Evolutionary conservation across 2,329 filamentous ascomycete species (phyloP), one percentile per base, ranked within the genome.

Genomic region (Ambrosiella beaveri): DNA sequence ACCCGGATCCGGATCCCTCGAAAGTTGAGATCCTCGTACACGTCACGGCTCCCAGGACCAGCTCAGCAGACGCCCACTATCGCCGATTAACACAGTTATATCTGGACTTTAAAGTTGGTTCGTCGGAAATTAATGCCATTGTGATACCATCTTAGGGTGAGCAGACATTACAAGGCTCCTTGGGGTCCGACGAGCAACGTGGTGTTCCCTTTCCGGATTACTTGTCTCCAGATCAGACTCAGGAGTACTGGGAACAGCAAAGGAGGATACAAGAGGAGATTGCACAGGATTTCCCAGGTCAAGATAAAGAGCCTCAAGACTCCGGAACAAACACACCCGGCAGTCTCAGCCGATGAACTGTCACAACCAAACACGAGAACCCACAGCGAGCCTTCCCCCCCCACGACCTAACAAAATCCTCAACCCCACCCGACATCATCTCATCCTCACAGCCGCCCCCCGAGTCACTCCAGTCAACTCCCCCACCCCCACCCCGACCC

Each of bases 11-110:
- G 17, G 27, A 51, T 11, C 2, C n/a, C 9, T 36, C 47, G 6
- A 51, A 74, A 60, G 69, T 73, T 56, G 77, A 81, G 67, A 76
- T 81, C 50, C 70, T 81, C 50, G 72, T 80, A 55, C 78, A 81
- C 65, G 72, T 78, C 58, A 66, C 74, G 9, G 78, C 78, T 37
- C 75, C 77, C 6, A 74, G 75, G 63, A 71, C 66, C 44, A 68
- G 70, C 19, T 63, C 64, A 9, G 75, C 80, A 62, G 78, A 81
- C 66, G 66, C 64, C 15, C 63, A 64, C 12, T 80, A 80, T 62
- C 69, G 77, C 39, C 65, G 68, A n/a, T 67, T 79, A 19, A 76
- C 76, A 3, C 64, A 69, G 19, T 73, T 75, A 1, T 80, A 80
- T 62, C 66, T 77, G 12, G n/a, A 65, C 70, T 45, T 81, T 78